These are phyloP conservation scores for Lichtheimia corymbifera DNA, from an alignment of 371 early-diverging fungal species.

Conservation along the genomic window DNA sequence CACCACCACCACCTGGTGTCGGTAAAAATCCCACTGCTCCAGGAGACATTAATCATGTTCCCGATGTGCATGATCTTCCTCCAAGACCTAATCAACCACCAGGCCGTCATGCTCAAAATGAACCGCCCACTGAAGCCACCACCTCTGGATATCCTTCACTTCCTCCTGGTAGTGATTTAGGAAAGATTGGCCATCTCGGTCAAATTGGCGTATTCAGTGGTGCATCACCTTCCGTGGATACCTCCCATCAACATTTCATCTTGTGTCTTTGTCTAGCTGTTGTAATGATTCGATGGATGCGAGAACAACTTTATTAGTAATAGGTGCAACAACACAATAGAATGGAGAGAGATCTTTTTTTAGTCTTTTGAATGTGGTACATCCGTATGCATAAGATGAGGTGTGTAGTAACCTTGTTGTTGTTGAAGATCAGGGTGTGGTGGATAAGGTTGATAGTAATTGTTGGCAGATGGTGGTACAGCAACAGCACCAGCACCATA, in stretches of 20 bases:
- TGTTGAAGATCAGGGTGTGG: constrained; percentile 4
- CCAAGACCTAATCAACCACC: not conserved
- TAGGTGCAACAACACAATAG: constrained; percentile 1
- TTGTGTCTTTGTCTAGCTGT: constrained; percentile 1
- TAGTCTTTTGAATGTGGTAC: constrained; percentile 20
- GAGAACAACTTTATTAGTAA: not conserved
- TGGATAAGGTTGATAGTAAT: constrained; percentile 10
- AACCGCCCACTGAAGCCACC: constrained; percentile 6
- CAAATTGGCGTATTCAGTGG: constrained; percentile 19
- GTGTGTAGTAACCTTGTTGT: constrained; percentile 9
- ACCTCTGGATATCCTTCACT: constrained; percentile 2
- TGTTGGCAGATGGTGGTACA: too few relatives aligned
- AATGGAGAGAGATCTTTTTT: not conserved
- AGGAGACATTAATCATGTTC: not conserved
- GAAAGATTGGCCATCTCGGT: constrained; percentile 14
- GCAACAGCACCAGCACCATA: too few relatives aligned
- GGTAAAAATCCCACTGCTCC: too few relatives aligned
- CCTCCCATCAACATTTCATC: not conserved
- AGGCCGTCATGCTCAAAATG: constrained; percentile 2
- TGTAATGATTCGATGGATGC: not conserved
- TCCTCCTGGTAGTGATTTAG: constrained; percentile 16
- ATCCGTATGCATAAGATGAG: constrained; percentile 14
- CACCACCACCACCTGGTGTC: too few relatives aligned
- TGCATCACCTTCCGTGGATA: not conserved
- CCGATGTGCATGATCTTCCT: not conserved